phyloP scores from a whole-genome alignment of 768 basidiomycete genomes.

The Naganishia kalamii region DNA sequence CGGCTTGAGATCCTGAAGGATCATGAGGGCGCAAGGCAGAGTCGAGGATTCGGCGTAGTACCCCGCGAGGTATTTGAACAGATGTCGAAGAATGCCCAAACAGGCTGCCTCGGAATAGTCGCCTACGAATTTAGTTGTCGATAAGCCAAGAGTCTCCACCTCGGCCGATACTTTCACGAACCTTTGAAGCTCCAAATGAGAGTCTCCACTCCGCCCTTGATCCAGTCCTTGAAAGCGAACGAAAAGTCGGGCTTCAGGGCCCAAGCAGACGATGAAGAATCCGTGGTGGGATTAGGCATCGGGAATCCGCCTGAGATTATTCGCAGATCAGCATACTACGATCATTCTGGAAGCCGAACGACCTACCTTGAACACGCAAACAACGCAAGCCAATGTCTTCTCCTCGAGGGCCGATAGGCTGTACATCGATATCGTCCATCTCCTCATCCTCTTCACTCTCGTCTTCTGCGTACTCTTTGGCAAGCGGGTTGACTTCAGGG shows the following conservation, averaged over 20 bases:
- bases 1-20: conserved; percentile 14
- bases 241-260: conserved; percentile 19
- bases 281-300: not conserved
- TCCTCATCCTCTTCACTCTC: not conserved
- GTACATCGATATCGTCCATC: not conserved
- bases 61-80: conserved; percentile 18
- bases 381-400: conserved; percentile 12
- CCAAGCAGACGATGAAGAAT: not conserved
- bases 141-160: not conserved
- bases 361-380: conserved; percentile 18
- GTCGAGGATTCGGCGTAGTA: not conserved
- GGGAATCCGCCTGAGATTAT: conserved; percentile 17
- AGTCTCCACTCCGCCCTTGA: conserved; percentile 16
- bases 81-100: conserved; percentile 9
- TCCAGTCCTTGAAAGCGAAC: conserved; percentile 21
- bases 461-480: not conserved
- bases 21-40: conserved; percentile 1
- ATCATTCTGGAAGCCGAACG: not conserved
- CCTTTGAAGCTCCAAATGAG: conserved; percentile 21
- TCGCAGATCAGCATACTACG: not conserved
- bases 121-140: not conserved
- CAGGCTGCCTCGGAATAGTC: conserved; percentile 8
- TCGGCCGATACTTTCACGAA: not conserved
- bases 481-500: conserved; percentile 7
- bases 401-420: not conserved